These are phyloP conservation scores for Scenedesmus sp. DNA, from an alignment of 163 green algal genomes.

Conservation along the genomic window DNA sequence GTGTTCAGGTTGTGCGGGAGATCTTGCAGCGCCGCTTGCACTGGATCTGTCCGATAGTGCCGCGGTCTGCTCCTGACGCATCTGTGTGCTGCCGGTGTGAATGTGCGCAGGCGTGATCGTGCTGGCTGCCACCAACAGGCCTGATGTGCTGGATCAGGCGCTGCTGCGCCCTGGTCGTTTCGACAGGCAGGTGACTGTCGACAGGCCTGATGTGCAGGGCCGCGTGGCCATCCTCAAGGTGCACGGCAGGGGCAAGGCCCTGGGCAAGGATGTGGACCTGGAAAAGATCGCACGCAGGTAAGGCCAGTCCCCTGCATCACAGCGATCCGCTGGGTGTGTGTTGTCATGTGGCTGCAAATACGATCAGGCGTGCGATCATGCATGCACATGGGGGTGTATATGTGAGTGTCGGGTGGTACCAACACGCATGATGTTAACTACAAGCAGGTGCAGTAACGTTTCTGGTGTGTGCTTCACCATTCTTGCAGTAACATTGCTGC, in stretches of 20 bases:
- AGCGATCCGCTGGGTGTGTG: too few relatives aligned
- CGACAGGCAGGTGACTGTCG: conserved; percentile 99
- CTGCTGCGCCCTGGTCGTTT: conserved; percentile 98
- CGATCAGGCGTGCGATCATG: too few relatives aligned
- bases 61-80: background rate
- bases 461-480: too few relatives aligned
- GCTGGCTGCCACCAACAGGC: conserved; percentile 77
- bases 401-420: too few relatives aligned
- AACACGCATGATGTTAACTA: too few relatives aligned
- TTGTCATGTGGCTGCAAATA: background rate
- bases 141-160: conserved; percentile 96
- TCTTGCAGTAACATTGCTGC: background rate
- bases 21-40: too few relatives aligned
- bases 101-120: conserved; percentile 47
- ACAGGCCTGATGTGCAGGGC: conserved; percentile 96
- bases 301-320: too few relatives aligned
- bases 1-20: too few relatives aligned
- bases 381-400: too few relatives aligned
- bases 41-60: background rate
- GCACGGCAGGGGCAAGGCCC: conserved; percentile 88
- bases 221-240: conserved; percentile 95
- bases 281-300: conserved; percentile 94
- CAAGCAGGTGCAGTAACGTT: too few relatives aligned
- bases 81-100: background rate
- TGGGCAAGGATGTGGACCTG: conserved; percentile 98